Evolutionary conservation across 176 grass and related monocot genomes (phyloP).

Genomic region (Oryza australiensis): DNA sequence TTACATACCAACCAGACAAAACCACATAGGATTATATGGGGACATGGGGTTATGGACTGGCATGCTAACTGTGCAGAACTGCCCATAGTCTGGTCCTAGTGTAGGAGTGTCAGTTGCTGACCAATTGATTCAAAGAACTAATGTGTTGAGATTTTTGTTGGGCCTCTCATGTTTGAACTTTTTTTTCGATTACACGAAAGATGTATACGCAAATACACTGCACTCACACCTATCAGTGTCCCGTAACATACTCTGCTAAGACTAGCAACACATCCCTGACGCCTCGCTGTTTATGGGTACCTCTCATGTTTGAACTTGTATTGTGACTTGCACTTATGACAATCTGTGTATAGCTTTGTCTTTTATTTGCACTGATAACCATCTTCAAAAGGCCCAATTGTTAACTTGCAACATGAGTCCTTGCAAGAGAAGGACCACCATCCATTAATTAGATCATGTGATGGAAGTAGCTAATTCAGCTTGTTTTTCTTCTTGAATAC

Average conservation of each 20-base stretch:
- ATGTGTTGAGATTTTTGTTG: not conserved
- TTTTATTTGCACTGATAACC: no score
- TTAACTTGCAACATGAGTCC: not conserved
- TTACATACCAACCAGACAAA: conserved; percentile 6
- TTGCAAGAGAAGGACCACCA: not conserved
- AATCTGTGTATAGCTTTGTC: not conserved
- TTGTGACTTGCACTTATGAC: not conserved
- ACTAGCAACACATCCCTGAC: no score
- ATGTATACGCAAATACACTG: no score
- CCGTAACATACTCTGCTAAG: no score
- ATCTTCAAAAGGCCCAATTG: not conserved
- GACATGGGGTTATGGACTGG: no score
- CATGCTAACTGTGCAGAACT: no score
- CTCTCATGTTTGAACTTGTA: not conserved
- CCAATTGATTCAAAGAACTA: not conserved
- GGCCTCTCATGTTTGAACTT: not conserved
- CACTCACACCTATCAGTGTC: no score
- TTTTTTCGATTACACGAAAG: no score
- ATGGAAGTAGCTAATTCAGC: not conserved
- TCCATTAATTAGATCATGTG: not conserved
- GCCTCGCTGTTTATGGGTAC: not conserved
- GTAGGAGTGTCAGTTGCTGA: not conserved
- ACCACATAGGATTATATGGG: conserved; percentile 12
- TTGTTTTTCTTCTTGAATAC: not conserved
- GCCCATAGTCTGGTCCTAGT: not conserved